phyloP scores from a whole-genome alignment of 2,329 filamentous ascomycete species.

The Elsinoe arachidis region DNA sequence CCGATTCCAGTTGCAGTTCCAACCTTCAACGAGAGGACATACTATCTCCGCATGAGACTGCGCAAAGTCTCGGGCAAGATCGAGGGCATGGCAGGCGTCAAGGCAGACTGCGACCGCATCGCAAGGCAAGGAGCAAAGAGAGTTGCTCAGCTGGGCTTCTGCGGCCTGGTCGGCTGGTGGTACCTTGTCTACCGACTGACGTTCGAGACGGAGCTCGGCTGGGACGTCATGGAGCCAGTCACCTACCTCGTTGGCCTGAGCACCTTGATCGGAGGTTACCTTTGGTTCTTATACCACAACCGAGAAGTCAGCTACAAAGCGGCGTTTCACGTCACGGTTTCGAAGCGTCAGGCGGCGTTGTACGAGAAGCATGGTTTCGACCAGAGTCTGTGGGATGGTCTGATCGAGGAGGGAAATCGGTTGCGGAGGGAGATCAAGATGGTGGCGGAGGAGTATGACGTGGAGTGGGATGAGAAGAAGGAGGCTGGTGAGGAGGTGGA shows the following conservation, averaged over 20 bases:
- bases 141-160: constrained; percentile 72
- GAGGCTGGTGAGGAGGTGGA: constrained; percentile 46
- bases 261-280: constrained; percentile 79
- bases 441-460: constrained; percentile 78
- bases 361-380: constrained; percentile 73
- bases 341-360: constrained; percentile 63
- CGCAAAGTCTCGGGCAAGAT: constrained; percentile 63
- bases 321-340: constrained; percentile 80
- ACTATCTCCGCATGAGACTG: constrained; percentile 72
- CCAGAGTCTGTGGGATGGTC: constrained; percentile 62
- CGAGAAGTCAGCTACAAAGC: constrained; percentile 79
- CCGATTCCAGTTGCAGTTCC: constrained; percentile 75
- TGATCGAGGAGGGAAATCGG: constrained; percentile 72
- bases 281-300: constrained; percentile 92
- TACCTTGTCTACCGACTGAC: constrained; percentile 63
- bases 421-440: constrained; percentile 70
- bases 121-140: constrained; percentile 71
- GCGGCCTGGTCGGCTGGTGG: constrained; percentile 68
- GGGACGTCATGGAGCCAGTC: constrained; percentile 85
- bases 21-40: constrained; percentile 81
- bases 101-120: constrained; percentile 69
- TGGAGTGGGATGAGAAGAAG: constrained; percentile 75
- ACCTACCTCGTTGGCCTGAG: constrained; percentile 83
- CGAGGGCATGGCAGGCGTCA: constrained; percentile 60
- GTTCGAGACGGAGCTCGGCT: constrained; percentile 66